Base-by-base conservation (phyloP, 768 basidiomycete genomes). In the Kwoniella dejecticola region DNA sequence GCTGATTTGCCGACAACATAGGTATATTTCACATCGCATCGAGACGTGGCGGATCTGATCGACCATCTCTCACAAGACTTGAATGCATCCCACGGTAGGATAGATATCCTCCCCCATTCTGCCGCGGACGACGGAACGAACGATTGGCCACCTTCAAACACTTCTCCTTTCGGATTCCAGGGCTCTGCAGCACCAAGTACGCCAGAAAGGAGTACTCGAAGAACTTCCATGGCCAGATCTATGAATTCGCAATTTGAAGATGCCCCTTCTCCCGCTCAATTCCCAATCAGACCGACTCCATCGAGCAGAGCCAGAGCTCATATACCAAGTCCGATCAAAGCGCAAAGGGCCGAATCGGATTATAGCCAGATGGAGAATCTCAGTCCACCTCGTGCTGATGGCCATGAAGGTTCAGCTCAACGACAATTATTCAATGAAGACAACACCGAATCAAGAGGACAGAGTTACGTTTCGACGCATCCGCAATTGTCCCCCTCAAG, bases 21-120 rank as follows among this genome's bases (percentile, higher is more conserved):
- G 73, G 65, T 75, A 36, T 75, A 70, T 50, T 71, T 57, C 48
- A 66, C 74, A 19, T 69, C 71, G 1, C 53, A 66, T 17, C 57
- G 47, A 7, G 69, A 76, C 49, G 68, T 76, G 11, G 74, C 67
- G 10, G 74, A 76, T 41, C 60, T 76, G n/a, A 76, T 76, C 44
- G 70, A 72, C 45, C 69, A 72, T 23, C 46, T 76, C 3, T 71
- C 74, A 1, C 30, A 55, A 21, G 63, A 69, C 33, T 61, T 64
- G 5, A 62, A 67, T 27, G 64, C 57, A 21, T 68, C 57, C 17
- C 53, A 63, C 38, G 74, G 71, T 12, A 65, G 74, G 7, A 73
- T 76, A 26, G 71, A 73, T 29, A 61, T 76, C 46, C 50, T 68
- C 23, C 53, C 58, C 4, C 33, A 29, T 11, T 31, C 40, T n/a